Evolutionary conservation across 352 stramenopile species (phyloP).

Genomic region (Globisporangium perplexum): DNA sequence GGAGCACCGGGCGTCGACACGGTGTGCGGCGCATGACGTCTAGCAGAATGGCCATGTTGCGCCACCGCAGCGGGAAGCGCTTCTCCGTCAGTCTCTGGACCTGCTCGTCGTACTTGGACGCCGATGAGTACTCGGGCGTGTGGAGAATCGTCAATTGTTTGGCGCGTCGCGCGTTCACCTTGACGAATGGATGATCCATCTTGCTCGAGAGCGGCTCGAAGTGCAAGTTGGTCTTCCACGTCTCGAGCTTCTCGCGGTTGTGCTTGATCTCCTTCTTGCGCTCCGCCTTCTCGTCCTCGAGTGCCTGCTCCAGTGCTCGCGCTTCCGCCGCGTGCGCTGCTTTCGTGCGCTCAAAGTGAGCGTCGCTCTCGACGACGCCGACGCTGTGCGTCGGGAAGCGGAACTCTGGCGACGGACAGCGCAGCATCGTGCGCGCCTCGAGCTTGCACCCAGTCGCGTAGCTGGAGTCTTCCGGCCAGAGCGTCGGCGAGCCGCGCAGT

Average conservation of each 20-base stretch:
- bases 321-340: conserved; percentile 21
- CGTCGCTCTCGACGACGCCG: conserved; percentile 13
- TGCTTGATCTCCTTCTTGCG: conserved; percentile 23
- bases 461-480: conserved; percentile 47
- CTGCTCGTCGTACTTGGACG: conserved; percentile 28
- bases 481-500: conserved; percentile 36
- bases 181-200: conserved; percentile 37
- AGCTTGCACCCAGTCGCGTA: conserved; percentile 30
- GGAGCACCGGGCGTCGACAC: conserved; percentile 46
- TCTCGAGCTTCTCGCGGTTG: conserved; percentile 27
- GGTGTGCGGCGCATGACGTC: conserved; percentile 54
- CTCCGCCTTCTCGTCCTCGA: conserved; percentile 27
- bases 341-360: conserved; percentile 21
- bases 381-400: conserved; percentile 25
- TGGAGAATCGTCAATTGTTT: conserved; percentile 48
- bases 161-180: conserved; percentile 24
- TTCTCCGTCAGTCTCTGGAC: conserved; percentile 25
- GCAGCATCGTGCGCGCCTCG: conserved; percentile 23
- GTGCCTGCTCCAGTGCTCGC: conserved; percentile 19
- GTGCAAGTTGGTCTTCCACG: conserved; percentile 36
- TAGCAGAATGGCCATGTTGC: conserved; percentile 32
- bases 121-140: conserved; percentile 34
- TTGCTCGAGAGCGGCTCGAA: conserved; percentile 40
- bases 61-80: conserved; percentile 43
- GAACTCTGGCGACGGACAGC: conserved; percentile 40